Base-by-base conservation (phyloP, 371 early-diverging fungal genomes). In the Mortierella sp. region DNA sequence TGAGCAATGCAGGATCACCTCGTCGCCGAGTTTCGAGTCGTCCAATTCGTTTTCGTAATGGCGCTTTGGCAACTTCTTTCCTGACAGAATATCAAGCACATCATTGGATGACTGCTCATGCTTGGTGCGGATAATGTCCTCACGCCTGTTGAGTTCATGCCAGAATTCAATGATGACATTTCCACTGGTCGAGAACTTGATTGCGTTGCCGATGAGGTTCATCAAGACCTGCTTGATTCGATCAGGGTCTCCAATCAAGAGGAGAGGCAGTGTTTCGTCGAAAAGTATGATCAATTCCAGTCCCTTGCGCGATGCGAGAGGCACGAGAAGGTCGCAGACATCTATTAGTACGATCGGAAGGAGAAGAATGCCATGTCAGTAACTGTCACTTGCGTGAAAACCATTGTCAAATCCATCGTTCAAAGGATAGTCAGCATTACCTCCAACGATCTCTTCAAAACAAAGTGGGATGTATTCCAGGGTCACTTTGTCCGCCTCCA, bases 101-200 rank as follows among this genome's bases (percentile, higher is more conserved):
- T 51, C 38, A 19, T 61, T 49, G 1, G 69, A 53, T 2, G 61
- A 46, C 18, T 19, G 12, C 21, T 43, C 38, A 14, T 59, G 58
- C 19, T 52, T 34, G 24, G 48, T 23, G 26, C 54, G 69, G 14
- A 34, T 56, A 31, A 49, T 63, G 0, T 61, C 26, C 23, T 58
- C 46, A 4, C 61, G 12, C 82, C 62, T 54, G 74, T 49, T 34
- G 24, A 28, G 5, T 73, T 13, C 82, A 82, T 73, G 89, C 89
- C 30, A 84, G 80, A 78, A 86, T 66, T 59, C 79, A 14, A 89
- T 83, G 3, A 83, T 80, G 0, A 89, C 85, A 47, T 83, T 86
- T 8, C 90, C 90, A 18, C 82, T 61, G 46, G 84, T 84, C 0
- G 90, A 89, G 42, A 90, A 90, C 62, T 90, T 90, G 78, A 90